phyloP scores from a whole-genome alignment of 2,329 filamentous ascomycete genomes.

The Talaromyces sp. region DNA sequence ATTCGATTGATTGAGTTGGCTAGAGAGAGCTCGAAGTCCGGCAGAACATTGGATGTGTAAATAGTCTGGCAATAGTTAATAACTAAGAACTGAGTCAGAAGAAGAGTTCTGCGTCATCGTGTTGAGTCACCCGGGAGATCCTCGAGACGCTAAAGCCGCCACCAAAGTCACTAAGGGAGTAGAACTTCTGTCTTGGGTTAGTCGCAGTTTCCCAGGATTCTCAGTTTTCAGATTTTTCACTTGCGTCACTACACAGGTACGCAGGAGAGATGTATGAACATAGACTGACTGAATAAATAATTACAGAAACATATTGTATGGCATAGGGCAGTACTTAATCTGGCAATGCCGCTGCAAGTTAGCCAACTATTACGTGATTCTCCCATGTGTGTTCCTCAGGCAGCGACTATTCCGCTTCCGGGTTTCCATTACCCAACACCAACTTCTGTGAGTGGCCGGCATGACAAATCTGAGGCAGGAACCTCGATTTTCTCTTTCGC shows the following conservation, averaged over 20 bases:
- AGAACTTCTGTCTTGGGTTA: neutral
- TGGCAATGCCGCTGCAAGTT: neutral
- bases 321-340: too few species aligned
- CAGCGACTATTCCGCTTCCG: slow-evolving; percentile 23
- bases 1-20: slow-evolving; percentile 55
- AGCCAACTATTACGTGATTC: neutral
- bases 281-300: too few species aligned
- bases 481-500: neutral
- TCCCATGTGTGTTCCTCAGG: slow-evolving; percentile 1
- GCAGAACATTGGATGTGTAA: slow-evolving; percentile 42
- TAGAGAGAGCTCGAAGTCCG: slow-evolving; percentile 48
- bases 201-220: slow-evolving; percentile 1
- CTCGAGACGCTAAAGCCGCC: slow-evolving; percentile 11
- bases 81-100: too few species aligned
- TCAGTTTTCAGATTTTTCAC: too few species aligned
- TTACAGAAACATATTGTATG: too few species aligned
- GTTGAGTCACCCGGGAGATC: neutral
- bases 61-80: too few species aligned
- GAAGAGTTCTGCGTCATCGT: neutral
- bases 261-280: too few species aligned
- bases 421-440: slow-evolving; percentile 34
- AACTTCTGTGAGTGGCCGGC: slow-evolving; percentile 30
- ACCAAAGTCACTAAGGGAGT: neutral
- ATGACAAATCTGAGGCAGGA: neutral
- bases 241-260: too few species aligned